Evolutionary conservation across 192 early-diverging fungal genomes (phyloP).

Genomic region (Kappamyces sp.): DNA sequence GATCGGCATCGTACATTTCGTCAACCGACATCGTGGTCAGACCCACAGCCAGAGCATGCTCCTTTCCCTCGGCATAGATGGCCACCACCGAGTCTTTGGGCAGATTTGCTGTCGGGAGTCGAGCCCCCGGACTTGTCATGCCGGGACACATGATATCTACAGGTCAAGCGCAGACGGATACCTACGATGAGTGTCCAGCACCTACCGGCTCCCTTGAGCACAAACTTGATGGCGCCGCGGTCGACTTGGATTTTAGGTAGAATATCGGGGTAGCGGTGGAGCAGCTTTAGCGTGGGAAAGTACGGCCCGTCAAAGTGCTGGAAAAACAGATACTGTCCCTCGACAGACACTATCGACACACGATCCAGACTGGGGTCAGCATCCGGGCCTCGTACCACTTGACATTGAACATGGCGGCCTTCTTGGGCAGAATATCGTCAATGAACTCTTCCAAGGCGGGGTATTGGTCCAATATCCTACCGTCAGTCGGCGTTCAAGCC

Average conservation of each 20-base stretch:
- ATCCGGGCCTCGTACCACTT: conserved; percentile 62
- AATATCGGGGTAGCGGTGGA: conserved; percentile 93
- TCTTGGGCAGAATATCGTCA: conserved; percentile 96
- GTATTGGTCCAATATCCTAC: conserved; percentile 79
- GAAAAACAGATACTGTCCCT: conserved; percentile 19
- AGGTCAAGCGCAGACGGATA: no score
- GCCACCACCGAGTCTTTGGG: conserved; percentile 71
- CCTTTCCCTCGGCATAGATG: conserved; percentile 93
- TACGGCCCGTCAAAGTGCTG: conserved; percentile 79
- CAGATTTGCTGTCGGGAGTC: conserved; percentile 59
- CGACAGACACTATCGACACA: conserved; percentile 1
- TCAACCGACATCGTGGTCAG: conserved; percentile 78
- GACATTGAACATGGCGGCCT: conserved; percentile 73
- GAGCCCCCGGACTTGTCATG: conserved; percentile 86
- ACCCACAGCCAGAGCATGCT: conserved; percentile 88
- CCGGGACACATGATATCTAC: conserved; percentile 95
- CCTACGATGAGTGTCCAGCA: no score
- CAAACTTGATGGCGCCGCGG: conserved; percentile 95
- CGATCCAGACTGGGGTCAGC: conserved; percentile 9
- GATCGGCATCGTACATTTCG: conserved; percentile 64
- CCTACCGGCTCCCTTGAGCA: conserved; percentile 77
- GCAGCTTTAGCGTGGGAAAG: conserved; percentile 74
- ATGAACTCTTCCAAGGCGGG: conserved; percentile 77
- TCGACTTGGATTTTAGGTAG: conserved; percentile 89
- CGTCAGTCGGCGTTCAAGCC: no score